Percentiles rank a stretch among this genome's conserved stretches.
These are phyloP conservation scores for Schwanniomyces vanrijiae DNA, from an alignment of 805 yeast genomes.

Conservation along the genomic window DNA sequence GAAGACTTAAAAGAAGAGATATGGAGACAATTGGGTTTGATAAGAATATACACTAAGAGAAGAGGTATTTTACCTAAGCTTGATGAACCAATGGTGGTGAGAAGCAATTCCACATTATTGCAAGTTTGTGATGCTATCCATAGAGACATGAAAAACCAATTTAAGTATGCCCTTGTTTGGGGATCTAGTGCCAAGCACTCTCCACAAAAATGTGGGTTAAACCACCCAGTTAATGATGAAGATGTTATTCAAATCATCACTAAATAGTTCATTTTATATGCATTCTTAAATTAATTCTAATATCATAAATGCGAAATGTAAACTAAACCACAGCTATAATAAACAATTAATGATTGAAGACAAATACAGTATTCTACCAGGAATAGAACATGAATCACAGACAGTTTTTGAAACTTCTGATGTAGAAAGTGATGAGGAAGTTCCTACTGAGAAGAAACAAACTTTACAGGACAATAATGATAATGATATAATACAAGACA, in stretches of 20 bases:
- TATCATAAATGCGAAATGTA: neutral
- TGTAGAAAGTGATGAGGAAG: slow-evolving; percentile 30
- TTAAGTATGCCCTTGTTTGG: slow-evolving; percentile 95
- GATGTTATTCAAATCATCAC: slow-evolving; percentile 92
- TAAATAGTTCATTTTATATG: slow-evolving; percentile 44
- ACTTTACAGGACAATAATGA: slow-evolving; percentile 4
- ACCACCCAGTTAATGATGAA: slow-evolving; percentile 82
- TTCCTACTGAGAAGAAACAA: slow-evolving; percentile 5
- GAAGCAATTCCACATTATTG: slow-evolving; percentile 74
- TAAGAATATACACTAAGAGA: slow-evolving; percentile 84
- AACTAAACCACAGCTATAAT: neutral
- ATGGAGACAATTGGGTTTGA: slow-evolving; percentile 81
- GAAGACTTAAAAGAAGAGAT: slow-evolving; percentile 88
- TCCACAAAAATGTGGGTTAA: slow-evolving; percentile 94
- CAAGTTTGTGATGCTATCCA: slow-evolving; percentile 91
- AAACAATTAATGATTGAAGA: slow-evolving; percentile 4
- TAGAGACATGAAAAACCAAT: slow-evolving; percentile 86
- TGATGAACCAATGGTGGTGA: slow-evolving; percentile 86
- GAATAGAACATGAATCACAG: slow-evolving; percentile 21
- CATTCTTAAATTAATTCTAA: neutral
- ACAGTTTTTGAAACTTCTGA: slow-evolving; percentile 51
- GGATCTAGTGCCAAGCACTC: slow-evolving; percentile 93
- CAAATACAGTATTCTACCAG: slow-evolving; percentile 14
- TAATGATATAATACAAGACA: slow-evolving; percentile 15
- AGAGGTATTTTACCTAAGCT: slow-evolving; percentile 83